A percentile compares a stretch with the other conserved stretches of the same genome.
Evolutionary conservation across 192 early-diverging fungal genomes (phyloP).

Genomic region (Umbelopsis ramanniana): DNA sequence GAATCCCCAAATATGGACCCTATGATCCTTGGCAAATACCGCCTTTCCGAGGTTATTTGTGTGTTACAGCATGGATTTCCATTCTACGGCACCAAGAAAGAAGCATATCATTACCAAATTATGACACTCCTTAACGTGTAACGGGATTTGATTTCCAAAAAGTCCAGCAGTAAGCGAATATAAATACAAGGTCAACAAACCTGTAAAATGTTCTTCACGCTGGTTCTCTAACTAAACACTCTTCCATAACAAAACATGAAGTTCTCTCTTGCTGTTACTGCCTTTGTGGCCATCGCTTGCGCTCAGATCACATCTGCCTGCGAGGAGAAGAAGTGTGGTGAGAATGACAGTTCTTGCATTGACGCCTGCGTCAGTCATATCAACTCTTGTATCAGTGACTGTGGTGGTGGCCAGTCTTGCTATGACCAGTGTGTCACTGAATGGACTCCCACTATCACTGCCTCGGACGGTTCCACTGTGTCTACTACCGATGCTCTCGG

Average conservation of each 20-base stretch:
- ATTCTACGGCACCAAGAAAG: not conserved
- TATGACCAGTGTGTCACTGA: conserved; percentile 1
- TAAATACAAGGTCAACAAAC: not conserved
- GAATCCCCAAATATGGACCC: no score
- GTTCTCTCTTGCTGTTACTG: conserved; percentile 4
- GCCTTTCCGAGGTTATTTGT: no score
- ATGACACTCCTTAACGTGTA: conserved; percentile 15
- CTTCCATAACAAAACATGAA: not conserved
- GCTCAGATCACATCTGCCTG: conserved; percentile 6
- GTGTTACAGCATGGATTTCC: no score
- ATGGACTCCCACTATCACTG: conserved; percentile 18
- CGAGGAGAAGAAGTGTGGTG: not conserved
- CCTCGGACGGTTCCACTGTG: not conserved
- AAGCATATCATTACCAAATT: conserved; percentile 5
- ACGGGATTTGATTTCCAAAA: not conserved
- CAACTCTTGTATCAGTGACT: not conserved
- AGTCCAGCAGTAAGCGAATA: not conserved
- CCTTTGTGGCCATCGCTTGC: not conserved
- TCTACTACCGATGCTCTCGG: not conserved
- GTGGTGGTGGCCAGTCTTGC: not conserved
- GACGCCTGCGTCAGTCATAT: not conserved
- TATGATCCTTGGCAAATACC: no score
- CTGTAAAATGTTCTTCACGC: not conserved
- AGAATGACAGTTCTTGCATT: not conserved
- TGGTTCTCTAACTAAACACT: not conserved